These are phyloP conservation scores for Aristolochia californica DNA, from an alignment of 164 flowering plant genomes.

Conservation along the genomic window DNA sequence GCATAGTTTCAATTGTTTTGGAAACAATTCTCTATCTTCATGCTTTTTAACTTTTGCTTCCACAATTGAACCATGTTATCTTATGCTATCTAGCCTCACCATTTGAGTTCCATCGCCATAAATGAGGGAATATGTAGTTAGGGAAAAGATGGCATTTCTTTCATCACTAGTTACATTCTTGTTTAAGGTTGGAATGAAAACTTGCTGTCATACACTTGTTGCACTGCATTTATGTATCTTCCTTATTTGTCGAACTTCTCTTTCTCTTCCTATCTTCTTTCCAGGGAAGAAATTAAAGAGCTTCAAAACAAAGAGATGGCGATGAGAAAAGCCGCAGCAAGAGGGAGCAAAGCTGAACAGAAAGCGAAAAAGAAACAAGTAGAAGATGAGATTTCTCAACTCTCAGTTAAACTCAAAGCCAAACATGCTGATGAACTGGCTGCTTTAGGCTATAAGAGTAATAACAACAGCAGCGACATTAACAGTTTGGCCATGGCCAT, in stretches of 20 bases:
- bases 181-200: no score
- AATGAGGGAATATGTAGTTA: not conserved
- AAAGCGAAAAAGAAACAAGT: slow-evolving; percentile 93
- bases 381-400: slow-evolving; percentile 70
- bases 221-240: not conserved
- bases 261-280: not conserved
- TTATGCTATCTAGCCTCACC: no score
- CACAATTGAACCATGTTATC: no score
- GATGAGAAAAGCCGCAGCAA: slow-evolving; percentile 79
- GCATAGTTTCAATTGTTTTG: no score
- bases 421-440: slow-evolving; percentile 78
- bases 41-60: no score
- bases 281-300: slow-evolving; percentile 65
- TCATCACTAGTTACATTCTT: not conserved
- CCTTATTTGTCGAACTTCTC: not conserved
- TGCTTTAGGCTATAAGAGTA: slow-evolving; percentile 45
- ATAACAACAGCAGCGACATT: slow-evolving; percentile 32
- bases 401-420: slow-evolving; percentile 63
- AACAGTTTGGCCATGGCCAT: slow-evolving; percentile 70
- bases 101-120: not conserved
- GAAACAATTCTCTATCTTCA: no score
- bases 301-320: slow-evolving; percentile 72
- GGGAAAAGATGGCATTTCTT: not conserved
- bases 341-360: slow-evolving; percentile 97
- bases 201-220: not conserved